These are phyloP conservation scores for Malbranchea zuffiana DNA, from an alignment of 2,329 filamentous ascomycete genomes.

Conservation along the genomic window DNA sequence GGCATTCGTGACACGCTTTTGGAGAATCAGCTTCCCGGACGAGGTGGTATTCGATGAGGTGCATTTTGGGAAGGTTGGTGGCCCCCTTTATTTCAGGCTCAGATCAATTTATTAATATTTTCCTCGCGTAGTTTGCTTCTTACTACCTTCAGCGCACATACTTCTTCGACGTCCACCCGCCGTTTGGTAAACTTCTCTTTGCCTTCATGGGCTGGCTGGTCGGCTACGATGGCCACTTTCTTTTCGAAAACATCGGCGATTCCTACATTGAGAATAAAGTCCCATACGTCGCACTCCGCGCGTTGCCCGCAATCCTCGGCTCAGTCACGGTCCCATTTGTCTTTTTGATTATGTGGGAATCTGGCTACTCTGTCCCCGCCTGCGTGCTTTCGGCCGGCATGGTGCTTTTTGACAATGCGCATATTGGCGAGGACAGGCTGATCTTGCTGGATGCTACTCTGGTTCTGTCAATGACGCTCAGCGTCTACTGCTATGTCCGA, in stretches of 20 bases:
- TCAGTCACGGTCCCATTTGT: slow-evolving; percentile 87
- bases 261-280: slow-evolving; percentile 96
- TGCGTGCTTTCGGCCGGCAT: slow-evolving; percentile 77
- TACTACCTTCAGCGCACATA: slow-evolving; percentile 92
- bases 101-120: slow-evolving; percentile 15
- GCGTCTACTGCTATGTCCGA: slow-evolving; percentile 84
- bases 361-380: slow-evolving; percentile 88
- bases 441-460: slow-evolving; percentile 92
- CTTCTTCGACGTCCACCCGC: slow-evolving; percentile 99
- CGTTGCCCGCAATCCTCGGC: slow-evolving; percentile 82
- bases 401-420: slow-evolving; percentile 91
- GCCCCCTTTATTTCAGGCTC: background rate
- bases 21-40: slow-evolving; percentile 87
- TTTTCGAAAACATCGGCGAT: slow-evolving; percentile 98
- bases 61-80: slow-evolving; percentile 90
- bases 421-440: slow-evolving; percentile 89
- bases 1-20: slow-evolving; percentile 88
- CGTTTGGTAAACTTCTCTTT: slow-evolving; percentile 95
- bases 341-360: slow-evolving; percentile 99
- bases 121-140: slow-evolving; percentile 39
- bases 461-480: slow-evolving; percentile 92
- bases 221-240: slow-evolving; percentile 91
- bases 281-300: slow-evolving; percentile 90
- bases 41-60: slow-evolving; percentile 99
- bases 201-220: slow-evolving; percentile 95